Evolutionary conservation across 1,139 yeast genomes (phyloP).

Genomic region (Kazachstania sp.): DNA sequence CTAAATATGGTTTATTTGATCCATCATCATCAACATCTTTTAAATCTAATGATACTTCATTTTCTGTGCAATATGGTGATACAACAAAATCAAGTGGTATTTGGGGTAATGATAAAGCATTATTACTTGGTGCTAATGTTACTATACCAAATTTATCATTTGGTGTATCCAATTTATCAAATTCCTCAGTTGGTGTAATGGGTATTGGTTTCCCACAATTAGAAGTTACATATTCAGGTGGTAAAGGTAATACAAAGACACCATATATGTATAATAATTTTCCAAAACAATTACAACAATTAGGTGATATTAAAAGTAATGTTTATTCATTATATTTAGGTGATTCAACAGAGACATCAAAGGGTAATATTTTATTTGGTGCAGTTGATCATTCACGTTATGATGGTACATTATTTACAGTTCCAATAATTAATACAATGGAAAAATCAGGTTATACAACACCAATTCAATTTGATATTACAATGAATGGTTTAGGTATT

Average conservation of each 20-base stretch:
- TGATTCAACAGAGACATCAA: conserved; percentile 21
- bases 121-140: conserved; percentile 34
- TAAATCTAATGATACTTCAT: conserved; percentile 37
- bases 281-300: conserved; percentile 37
- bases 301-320: conserved; percentile 43
- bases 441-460: conserved; percentile 19
- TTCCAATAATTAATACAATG: conserved; percentile 39
- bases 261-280: conserved; percentile 38
- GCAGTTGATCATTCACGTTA: conserved; percentile 50
- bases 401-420: conserved; percentile 37
- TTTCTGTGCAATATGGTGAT: conserved; percentile 50
- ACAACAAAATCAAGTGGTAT: conserved; percentile 46
- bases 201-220: conserved; percentile 51
- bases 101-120: conserved; percentile 46
- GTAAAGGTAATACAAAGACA: conserved; percentile 4
- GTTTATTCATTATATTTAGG: conserved; percentile 47
- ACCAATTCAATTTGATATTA: conserved; percentile 39
- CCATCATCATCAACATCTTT: conserved; percentile 39
- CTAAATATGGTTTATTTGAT: conserved; percentile 37
- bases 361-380: conserved; percentile 39
- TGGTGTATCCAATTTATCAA: conserved; percentile 48
- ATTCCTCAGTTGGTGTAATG: conserved; percentile 47
- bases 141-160: conserved; percentile 35
- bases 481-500: conserved; percentile 36
- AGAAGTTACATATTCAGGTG: conserved; percentile 36